Evolutionary conservation across 768 basidiomycete genomes (phyloP).

Genomic region (Termitomyces sp.): DNA sequence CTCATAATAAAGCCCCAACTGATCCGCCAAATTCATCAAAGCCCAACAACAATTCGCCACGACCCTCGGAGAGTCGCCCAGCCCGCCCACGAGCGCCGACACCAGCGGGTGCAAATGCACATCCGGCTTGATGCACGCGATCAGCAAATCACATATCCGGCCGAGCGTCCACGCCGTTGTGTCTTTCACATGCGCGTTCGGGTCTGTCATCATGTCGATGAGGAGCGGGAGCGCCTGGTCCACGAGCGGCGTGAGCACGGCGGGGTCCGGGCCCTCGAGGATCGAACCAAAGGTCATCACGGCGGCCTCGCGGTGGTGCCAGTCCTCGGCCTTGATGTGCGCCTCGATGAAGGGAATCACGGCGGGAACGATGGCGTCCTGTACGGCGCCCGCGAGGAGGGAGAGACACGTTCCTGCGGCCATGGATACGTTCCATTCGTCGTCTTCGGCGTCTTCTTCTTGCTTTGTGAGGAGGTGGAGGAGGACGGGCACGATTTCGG

Average conservation of each 20-base stretch:
- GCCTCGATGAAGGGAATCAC: slow-evolving; percentile 98
- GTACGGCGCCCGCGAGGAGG: slow-evolving; percentile 84
- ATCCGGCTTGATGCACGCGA: slow-evolving; percentile 83
- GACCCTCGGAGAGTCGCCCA: slow-evolving; percentile 79
- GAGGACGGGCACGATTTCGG: slow-evolving; percentile 92
- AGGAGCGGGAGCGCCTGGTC: slow-evolving; percentile 91
- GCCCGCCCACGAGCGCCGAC: slow-evolving; percentile 73
- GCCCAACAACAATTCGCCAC: slow-evolving; percentile 95
- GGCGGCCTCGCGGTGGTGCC: slow-evolving; percentile 95
- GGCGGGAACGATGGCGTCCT: slow-evolving; percentile 84
- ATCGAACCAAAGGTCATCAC: slow-evolving; percentile 99
- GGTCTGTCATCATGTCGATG: slow-evolving; percentile 92
- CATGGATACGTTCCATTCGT: slow-evolving; percentile 99
- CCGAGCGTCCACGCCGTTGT: slow-evolving; percentile 98
- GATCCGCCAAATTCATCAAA: slow-evolving; percentile 91
- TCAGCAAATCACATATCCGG: slow-evolving; percentile 86
- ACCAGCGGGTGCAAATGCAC: slow-evolving; percentile 82
- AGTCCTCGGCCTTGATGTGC: slow-evolving; percentile 87
- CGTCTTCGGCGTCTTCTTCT: slow-evolving; percentile 95
- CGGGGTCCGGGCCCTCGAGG: slow-evolving; percentile 90
- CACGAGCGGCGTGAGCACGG: slow-evolving; percentile 83
- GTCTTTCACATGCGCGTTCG: slow-evolving; percentile 85
- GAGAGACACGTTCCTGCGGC: slow-evolving; percentile 89
- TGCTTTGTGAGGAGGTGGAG: slow-evolving; percentile 85
- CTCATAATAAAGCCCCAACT: slow-evolving; percentile 65